A percentile compares a stretch with the other conserved stretches of the same genome.
Evolutionary conservation across 257 asterid species (phyloP).

Genomic region (Ocimum tenuiflorum): DNA sequence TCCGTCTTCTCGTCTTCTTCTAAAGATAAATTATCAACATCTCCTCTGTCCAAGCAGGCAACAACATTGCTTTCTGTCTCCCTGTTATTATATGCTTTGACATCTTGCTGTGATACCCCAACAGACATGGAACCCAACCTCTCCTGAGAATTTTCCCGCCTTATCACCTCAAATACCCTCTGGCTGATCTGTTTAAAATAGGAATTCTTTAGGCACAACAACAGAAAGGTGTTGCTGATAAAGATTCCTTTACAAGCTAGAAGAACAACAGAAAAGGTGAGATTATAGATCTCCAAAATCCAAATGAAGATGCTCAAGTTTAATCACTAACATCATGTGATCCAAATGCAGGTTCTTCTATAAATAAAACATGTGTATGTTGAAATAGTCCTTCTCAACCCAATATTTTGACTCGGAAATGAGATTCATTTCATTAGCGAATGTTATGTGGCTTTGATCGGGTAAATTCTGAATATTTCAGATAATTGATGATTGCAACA

Average conservation of each 20-base stretch:
- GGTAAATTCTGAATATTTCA: not conserved
- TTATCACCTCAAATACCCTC: constrained; percentile 62
- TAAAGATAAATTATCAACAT: constrained; percentile 17
- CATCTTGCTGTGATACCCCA: constrained; percentile 31
- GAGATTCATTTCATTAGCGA: not conserved
- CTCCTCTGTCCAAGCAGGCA: constrained; percentile 32
- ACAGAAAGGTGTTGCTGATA: not conserved
- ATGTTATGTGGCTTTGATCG: not conserved
- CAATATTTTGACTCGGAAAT: not conserved
- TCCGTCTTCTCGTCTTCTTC: constrained; percentile 37
- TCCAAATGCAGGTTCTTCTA: not conserved
- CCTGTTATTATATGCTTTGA: constrained; percentile 27
- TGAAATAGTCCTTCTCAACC: not conserved
- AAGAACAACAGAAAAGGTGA: not conserved
- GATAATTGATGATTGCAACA: not conserved
- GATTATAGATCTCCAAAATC: not conserved
- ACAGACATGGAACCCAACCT: constrained; percentile 31
- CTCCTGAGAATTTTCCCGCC: constrained; percentile 36
- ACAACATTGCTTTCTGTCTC: constrained; percentile 29
- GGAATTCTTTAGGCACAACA: not conserved
- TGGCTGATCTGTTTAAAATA: constrained; percentile 56
- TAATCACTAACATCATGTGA: not conserved
- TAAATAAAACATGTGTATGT: not conserved
- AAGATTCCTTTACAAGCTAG: not conserved
- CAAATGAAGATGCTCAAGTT: constrained; percentile 13